Evolutionary conservation across 768 basidiomycete species (phyloP).

Genomic region (Mycena epipterygia): DNA sequence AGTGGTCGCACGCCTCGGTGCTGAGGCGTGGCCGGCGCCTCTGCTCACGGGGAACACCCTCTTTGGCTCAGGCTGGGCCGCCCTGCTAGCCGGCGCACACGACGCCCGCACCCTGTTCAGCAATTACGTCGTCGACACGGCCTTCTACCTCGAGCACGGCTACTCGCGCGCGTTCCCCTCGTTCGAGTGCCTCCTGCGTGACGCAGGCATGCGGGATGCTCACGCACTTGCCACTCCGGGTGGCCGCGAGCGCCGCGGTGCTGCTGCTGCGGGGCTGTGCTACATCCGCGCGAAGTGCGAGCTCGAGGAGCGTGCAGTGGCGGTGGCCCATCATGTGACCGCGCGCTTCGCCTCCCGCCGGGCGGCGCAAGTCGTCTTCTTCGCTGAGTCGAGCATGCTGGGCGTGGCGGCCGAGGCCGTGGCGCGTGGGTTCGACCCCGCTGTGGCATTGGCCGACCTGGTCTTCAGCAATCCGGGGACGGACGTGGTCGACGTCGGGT

Average conservation of each 20-base stretch:
- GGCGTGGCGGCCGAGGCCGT: constrained; percentile 17
- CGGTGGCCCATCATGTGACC: neutral
- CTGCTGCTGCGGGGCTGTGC: neutral
- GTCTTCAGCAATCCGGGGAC: constrained; percentile 21
- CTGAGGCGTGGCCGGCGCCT: constrained; percentile 3
- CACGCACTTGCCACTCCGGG: constrained; percentile 7
- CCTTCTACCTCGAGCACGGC: constrained; percentile 23
- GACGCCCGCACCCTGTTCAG: constrained; percentile 7
- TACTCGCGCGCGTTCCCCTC: constrained; percentile 14
- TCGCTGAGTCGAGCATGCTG: constrained; percentile 19
- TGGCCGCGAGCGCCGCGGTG: constrained; percentile 3
- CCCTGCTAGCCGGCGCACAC: constrained; percentile 4
- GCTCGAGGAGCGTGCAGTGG: constrained; percentile 8
- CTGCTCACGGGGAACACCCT: neutral
- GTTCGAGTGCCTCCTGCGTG: constrained; percentile 9
- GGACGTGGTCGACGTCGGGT: constrained; percentile 23
- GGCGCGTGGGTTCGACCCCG: constrained; percentile 20
- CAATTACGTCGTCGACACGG: constrained; percentile 14
- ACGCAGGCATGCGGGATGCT: constrained; percentile 4
- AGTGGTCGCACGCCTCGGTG: constrained; percentile 6
- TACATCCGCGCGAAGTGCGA: constrained; percentile 19
- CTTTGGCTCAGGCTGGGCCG: constrained; percentile 10
- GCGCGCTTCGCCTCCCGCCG: constrained; percentile 17
- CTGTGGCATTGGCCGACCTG: constrained; percentile 1
- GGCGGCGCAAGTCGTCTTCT: constrained; percentile 5